Evolutionary conservation across 805 yeast species (phyloP), one percentile per base, ranked within the genome.

Genomic region (Scheffersomyces ergatensis): DNA sequence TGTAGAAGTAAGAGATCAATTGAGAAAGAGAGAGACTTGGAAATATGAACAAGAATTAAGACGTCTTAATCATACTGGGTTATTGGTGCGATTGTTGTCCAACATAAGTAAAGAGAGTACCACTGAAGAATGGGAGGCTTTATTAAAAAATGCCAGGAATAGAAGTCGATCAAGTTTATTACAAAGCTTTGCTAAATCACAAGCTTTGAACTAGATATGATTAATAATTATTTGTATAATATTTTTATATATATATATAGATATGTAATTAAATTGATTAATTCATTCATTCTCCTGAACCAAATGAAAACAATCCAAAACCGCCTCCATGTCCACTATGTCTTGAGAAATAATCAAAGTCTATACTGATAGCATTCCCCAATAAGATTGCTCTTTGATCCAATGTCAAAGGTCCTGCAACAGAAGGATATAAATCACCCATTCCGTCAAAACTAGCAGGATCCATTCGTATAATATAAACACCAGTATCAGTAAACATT

Each of bases 261-360:
- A 21, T 21, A 30, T 30, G 15, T 6, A 30, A 7, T 5, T 9
- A 12, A 30, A 16, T 9, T n/a, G n/a, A n/a, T n/a, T n/a, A n/a
- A n/a, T n/a, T n/a, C 8, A 26, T 18, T 24, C 12, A 44, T n/a
- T 40, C 39, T 19, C 40, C 38, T 2, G 44, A 40, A 5, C 42
- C 41, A 35, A 66, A 61, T 24, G 59, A 49, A 40, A 74, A 50
- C 13, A 82, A 76, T 21, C 77, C 74, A 8, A 44, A 40, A 2
- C 65, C 64, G 1, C 65, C 63, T 5, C 67, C 69, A 17, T 75
- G 73, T 29, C 81, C 73, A 15, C 92, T 82, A 59, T 90, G 97
- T 59, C 98, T 77, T n/a, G 96, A 87, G 63, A 93, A 93, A 65
- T 90, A 93, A 63, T 93, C 99, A 62, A 89, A 93, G 62, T 93